phyloP scores from a whole-genome alignment of 1,284 basidiomycete species.

The Volvariella surrecta region DNA sequence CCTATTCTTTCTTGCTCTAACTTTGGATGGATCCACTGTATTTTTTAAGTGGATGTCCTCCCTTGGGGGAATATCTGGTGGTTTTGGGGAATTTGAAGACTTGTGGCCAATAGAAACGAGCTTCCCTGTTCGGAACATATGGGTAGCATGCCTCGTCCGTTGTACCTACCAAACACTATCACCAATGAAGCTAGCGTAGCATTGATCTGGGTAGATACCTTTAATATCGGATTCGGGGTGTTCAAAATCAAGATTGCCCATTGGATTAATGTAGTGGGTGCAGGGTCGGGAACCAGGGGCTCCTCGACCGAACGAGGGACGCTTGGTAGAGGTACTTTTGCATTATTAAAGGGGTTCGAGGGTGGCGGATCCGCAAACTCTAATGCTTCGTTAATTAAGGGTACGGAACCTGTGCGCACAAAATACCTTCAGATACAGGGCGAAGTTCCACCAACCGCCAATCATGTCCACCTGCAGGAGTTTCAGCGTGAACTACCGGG shows the following conservation, averaged over 20 bases:
- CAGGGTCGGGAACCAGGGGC: constrained; percentile 36
- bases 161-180: constrained; percentile 34
- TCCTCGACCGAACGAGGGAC: constrained; percentile 21
- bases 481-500: constrained; percentile 53
- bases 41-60: constrained; percentile 43
- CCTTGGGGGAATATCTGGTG: constrained; percentile 66
- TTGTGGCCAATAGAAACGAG: constrained; percentile 59
- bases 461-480: constrained; percentile 42
- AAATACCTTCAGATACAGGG: constrained; percentile 75
- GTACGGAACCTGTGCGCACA: not conserved
- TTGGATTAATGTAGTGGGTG: constrained; percentile 55
- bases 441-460: constrained; percentile 74
- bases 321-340: constrained; percentile 17
- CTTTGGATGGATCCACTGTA: constrained; percentile 54
- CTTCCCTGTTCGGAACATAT: constrained; percentile 62
- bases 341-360: not conserved
- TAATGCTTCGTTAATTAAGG: constrained; percentile 16
- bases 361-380: constrained; percentile 67
- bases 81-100: constrained; percentile 36
- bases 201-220: constrained; percentile 28
- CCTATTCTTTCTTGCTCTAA: constrained; percentile 57
- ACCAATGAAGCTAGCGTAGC: constrained; percentile 2
- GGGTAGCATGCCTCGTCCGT: constrained; percentile 61
- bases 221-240: constrained; percentile 61
- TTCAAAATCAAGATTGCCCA: constrained; percentile 74